phyloP scores from a whole-genome alignment of 2,329 filamentous ascomycete species.

The Pyricularia sp. region DNA sequence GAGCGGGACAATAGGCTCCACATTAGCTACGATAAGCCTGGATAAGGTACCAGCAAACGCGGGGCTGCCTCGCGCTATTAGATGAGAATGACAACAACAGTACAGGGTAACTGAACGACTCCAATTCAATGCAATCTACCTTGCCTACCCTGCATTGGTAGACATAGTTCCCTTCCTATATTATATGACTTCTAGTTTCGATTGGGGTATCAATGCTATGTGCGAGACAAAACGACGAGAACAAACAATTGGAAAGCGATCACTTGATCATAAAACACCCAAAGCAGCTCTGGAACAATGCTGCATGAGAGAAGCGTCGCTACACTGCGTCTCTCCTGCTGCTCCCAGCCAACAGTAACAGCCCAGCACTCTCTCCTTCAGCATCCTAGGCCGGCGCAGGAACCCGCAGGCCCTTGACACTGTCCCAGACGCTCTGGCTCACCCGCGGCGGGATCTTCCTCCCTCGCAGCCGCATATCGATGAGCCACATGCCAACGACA shows the following conservation, averaged over 20 bases:
- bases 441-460: slow-evolving; percentile 67
- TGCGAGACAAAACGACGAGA: not conserved
- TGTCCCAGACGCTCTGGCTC: slow-evolving; percentile 67
- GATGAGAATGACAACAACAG: not conserved
- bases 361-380: not conserved
- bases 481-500: slow-evolving; percentile 73
- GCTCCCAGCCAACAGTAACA: not conserved
- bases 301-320: not conserved
- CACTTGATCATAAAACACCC: not conserved
- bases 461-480: slow-evolving; percentile 72
- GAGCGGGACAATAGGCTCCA: not conserved
- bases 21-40: not conserved
- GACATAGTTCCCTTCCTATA: not conserved
- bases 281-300: not conserved
- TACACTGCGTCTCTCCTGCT: not conserved
- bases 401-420: slow-evolving; percentile 42
- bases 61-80: not conserved
- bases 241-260: not conserved
- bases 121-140: not conserved
- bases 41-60: not conserved
- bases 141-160: not conserved
- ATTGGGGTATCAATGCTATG: not conserved
- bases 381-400: slow-evolving; percentile 8
- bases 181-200: not conserved
- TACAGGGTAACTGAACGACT: not conserved